These are phyloP conservation scores for Cladobotryum protrusum DNA, from an alignment of 2,329 filamentous ascomycete genomes.

Conservation along the genomic window DNA sequence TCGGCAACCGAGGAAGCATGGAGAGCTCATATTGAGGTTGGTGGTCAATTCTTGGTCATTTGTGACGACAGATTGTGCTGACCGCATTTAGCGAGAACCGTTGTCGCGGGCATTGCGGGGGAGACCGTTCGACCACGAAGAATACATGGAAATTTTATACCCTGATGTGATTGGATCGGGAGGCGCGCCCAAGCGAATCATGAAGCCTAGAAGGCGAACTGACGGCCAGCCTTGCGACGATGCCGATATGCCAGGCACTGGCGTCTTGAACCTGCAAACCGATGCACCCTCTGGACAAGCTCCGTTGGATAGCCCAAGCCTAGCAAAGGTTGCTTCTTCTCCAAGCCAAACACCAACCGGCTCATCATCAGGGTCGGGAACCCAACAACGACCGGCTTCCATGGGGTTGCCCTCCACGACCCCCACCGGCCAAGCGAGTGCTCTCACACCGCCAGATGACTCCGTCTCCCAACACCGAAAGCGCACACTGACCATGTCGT, in stretches of 20 bases:
- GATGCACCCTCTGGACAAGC: slow-evolving; percentile 22
- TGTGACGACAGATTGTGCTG: slow-evolving; percentile 10
- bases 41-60: slow-evolving; percentile 20
- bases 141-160: slow-evolving; percentile 55
- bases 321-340: slow-evolving; percentile 18
- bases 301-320: slow-evolving; percentile 20
- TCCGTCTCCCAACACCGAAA: slow-evolving; percentile 38
- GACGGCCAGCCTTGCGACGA: slow-evolving; percentile 42
- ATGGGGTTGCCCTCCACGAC: slow-evolving; percentile 34
- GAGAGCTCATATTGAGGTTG: slow-evolving; percentile 51
- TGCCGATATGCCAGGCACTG: slow-evolving; percentile 42
- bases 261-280: slow-evolving; percentile 39
- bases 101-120: slow-evolving; percentile 51
- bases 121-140: slow-evolving; percentile 54
- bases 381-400: slow-evolving; percentile 21
- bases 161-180: slow-evolving; percentile 55
- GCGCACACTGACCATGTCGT: slow-evolving; percentile 25
- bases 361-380: slow-evolving; percentile 18
- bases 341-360: slow-evolving; percentile 24
- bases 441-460: slow-evolving; percentile 52
- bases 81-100: slow-evolving; percentile 45
- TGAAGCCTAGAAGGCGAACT: slow-evolving; percentile 46
- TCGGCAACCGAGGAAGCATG: slow-evolving; percentile 52
- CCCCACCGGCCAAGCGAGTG: slow-evolving; percentile 35
- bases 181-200: slow-evolving; percentile 53